Evolutionary conservation across 495 filamentous ascomycete species (phyloP).

Genomic region (Talaromyces adpressus): DNA sequence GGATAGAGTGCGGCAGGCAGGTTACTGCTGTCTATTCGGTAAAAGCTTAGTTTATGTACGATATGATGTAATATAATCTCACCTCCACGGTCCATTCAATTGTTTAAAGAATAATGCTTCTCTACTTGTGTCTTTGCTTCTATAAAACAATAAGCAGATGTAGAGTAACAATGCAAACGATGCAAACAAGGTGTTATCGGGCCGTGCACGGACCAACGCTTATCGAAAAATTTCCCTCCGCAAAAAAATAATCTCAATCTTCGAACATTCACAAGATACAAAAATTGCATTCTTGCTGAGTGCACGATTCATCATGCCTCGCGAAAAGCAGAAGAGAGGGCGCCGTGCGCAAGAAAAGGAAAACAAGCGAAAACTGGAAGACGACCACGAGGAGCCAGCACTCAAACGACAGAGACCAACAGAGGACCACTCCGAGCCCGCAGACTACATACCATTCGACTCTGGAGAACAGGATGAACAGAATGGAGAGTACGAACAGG

Average conservation of each 20-base stretch:
- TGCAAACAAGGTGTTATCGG: conserved; percentile 21
- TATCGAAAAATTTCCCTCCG: conserved; percentile 30
- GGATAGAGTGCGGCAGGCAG: conserved; percentile 76
- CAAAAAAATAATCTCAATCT: conserved; percentile 4
- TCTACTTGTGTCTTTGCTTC: not conserved
- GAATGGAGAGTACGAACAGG: not conserved
- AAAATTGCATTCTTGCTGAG: not conserved
- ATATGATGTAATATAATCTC: conserved; percentile 19
- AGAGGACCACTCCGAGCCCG: conserved; percentile 17
- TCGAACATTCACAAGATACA: not conserved
- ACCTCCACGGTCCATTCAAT: conserved; percentile 4
- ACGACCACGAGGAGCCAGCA: conserved; percentile 28
- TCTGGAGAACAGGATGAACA: conserved; percentile 12
- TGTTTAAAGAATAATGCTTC: not conserved
- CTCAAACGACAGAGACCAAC: conserved; percentile 33
- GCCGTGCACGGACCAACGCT: conserved; percentile 35
- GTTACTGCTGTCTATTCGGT: conserved; percentile 75
- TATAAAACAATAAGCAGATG: not conserved
- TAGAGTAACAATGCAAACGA: not conserved
- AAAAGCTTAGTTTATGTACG: not conserved
- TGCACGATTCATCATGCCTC: conserved; percentile 28
- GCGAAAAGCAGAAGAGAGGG: conserved; percentile 61
- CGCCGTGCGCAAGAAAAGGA: conserved; percentile 53
- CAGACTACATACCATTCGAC: conserved; percentile 26
- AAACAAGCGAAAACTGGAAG: conserved; percentile 35